A percentile compares a stretch with the other conserved stretches of the same genome.
These are phyloP conservation scores for Alternaria arbusti DNA, from an alignment of 2,329 filamentous ascomycete genomes.

Conservation along the genomic window DNA sequence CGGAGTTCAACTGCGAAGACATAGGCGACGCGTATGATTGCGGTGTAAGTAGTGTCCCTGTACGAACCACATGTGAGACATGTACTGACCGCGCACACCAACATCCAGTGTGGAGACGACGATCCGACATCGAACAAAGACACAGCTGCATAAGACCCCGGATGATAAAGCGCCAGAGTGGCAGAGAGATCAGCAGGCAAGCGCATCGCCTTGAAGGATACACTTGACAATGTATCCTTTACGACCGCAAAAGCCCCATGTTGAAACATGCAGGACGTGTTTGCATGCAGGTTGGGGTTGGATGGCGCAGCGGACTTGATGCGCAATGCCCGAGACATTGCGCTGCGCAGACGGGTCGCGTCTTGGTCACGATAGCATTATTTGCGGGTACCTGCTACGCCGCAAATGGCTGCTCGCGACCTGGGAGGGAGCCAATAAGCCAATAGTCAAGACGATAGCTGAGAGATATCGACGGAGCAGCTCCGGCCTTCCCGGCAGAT, in stretches of 20 bases:
- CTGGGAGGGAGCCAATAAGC: conserved; percentile 4
- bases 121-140: conserved; percentile 42
- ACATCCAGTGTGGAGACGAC: conserved; percentile 59
- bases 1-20: conserved; percentile 67
- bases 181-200: conserved; percentile 18
- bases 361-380: conserved; percentile 7
- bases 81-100: neutral
- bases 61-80: conserved; percentile 1
- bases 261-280: conserved; percentile 11
- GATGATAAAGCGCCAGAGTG: conserved; percentile 14
- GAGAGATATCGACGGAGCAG: neutral
- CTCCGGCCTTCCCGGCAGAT: conserved; percentile 26
- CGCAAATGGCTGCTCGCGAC: conserved; percentile 16
- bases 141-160: conserved; percentile 24
- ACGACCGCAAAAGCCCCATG: conserved; percentile 3
- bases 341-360: conserved; percentile 2
- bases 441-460: conserved; percentile 19
- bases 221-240: conserved; percentile 7
- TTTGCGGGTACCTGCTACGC: conserved; percentile 7
- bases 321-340: conserved; percentile 10
- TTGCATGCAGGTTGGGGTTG: conserved; percentile 7
- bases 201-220: conserved; percentile 7
- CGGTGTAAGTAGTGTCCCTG: conserved; percentile 33
- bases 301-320: conserved; percentile 12
- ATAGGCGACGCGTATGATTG: conserved; percentile 73